Percentiles rank a stretch among this genome's conserved stretches.
Evolutionary conservation across 129 eudicot genomes (phyloP).

Genomic region (Apium graveolens): DNA sequence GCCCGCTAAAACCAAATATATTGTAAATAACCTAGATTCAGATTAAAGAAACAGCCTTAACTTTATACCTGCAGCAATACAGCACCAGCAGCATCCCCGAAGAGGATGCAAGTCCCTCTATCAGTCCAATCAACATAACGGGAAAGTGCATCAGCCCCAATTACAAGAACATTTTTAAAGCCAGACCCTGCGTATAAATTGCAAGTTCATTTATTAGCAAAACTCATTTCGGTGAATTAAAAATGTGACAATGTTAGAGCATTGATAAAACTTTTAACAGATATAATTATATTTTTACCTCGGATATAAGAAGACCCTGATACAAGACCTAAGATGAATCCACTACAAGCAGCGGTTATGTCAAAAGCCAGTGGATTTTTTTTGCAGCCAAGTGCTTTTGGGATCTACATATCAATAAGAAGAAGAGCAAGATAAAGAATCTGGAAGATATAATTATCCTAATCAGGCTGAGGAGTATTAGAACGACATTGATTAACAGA

Average conservation of each 20-base stretch:
- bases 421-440: conserved; percentile 10
- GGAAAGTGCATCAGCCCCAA: conserved; percentile 86
- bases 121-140: conserved; percentile 95
- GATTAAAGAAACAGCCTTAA: not conserved
- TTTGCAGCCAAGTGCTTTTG: conserved; percentile 76
- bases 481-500: not conserved
- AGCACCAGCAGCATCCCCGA: conserved; percentile 98
- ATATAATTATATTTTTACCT: conserved; percentile 30
- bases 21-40: not conserved
- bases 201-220: not conserved
- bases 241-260: not conserved
- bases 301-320: conserved; percentile 71
- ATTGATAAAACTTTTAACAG: not conserved
- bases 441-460: not conserved
- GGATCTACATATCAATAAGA: conserved; percentile 38
- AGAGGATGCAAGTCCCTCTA: conserved; percentile 83
- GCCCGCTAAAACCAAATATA: not conserved
- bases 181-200: conserved; percentile 55
- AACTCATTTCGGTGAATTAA: not conserved
- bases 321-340: conserved; percentile 67
- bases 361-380: conserved; percentile 72
- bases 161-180: conserved; percentile 62
- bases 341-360: conserved; percentile 92
- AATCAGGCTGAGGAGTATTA: not conserved
- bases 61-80: conserved; percentile 63